A percentile compares a stretch with the other conserved stretches of the same genome.
These are phyloP conservation scores for Dothideomycetes sp. DNA, from an alignment of 2,329 filamentous ascomycete genomes.

Conservation along the genomic window DNA sequence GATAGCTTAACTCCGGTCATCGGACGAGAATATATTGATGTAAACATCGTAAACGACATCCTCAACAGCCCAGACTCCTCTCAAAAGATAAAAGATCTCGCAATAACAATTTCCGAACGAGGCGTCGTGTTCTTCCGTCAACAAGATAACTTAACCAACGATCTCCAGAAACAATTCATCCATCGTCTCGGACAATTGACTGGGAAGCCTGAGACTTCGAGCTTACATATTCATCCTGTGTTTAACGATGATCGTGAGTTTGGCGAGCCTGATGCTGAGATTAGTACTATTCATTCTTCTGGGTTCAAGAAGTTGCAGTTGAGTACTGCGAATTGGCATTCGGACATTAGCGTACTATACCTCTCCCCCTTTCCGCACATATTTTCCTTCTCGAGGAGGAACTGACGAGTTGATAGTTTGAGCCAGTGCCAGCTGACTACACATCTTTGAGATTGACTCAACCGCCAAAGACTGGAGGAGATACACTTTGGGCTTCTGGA, in stretches of 20 bases:
- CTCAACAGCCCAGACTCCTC: constrained; percentile 17
- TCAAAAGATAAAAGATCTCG: constrained; percentile 18
- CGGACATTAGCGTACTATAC: too few relatives aligned
- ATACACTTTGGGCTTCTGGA: constrained; percentile 35
- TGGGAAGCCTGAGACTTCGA: constrained; percentile 47
- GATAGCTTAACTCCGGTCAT: constrained; percentile 20
- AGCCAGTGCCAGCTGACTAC: constrained; percentile 33
- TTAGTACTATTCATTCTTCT: constrained; percentile 33
- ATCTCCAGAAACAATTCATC: constrained; percentile 44
- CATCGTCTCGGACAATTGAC: constrained; percentile 42
- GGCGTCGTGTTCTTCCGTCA: constrained; percentile 23
- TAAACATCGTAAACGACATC: constrained; percentile 18
- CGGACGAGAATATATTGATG: constrained; percentile 17
- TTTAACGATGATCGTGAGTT: constrained; percentile 36
- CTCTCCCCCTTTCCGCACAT: too few relatives aligned
- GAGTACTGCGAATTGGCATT: too few relatives aligned
- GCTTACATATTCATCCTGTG: constrained; percentile 53
- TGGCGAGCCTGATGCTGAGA: constrained; percentile 30
- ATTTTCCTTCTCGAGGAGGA: too few relatives aligned
- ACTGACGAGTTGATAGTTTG: too few relatives aligned
- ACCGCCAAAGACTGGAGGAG: constrained; percentile 33
- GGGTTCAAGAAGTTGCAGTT: too few relatives aligned
- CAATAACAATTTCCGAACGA: constrained; percentile 19
- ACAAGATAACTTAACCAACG: constrained; percentile 34
- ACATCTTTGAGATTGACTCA: constrained; percentile 29